phyloP scores from a whole-genome alignment of 345 rosid genomes.

The Melaleuca alternifolia region DNA sequence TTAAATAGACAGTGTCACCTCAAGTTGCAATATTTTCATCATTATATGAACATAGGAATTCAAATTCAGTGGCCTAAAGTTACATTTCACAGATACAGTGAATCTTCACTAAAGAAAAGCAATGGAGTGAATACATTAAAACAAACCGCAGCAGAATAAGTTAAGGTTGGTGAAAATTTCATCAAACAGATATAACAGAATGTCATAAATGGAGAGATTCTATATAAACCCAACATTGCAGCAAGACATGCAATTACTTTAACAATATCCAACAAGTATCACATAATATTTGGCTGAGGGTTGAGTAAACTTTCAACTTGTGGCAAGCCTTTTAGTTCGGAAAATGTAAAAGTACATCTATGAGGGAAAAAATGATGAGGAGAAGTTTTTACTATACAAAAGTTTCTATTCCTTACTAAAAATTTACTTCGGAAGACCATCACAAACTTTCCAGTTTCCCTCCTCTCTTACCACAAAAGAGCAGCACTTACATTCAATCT shows the following conservation, averaged over 20 bases:
- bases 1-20: background rate
- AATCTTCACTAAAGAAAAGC: background rate
- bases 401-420: background rate
- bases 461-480: background rate
- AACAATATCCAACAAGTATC: background rate
- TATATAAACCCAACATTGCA: background rate
- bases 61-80: background rate
- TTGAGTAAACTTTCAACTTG: background rate
- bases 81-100: background rate
- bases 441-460: background rate
- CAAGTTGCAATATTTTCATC: background rate
- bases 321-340: background rate
- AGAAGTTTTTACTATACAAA: background rate
- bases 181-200: background rate
- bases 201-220: background rate
- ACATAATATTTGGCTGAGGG: background rate
- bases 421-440: background rate
- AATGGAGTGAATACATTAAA: background rate
- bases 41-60: background rate
- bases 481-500: constrained; percentile 64
- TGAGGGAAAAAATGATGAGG: background rate
- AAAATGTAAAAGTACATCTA: background rate
- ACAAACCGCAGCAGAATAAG: background rate
- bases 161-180: background rate
- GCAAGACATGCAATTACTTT: background rate